These are phyloP conservation scores for Cladophialophora bantiana DNA, from an alignment of 2,329 filamentous ascomycete species.

Conservation along the genomic window DNA sequence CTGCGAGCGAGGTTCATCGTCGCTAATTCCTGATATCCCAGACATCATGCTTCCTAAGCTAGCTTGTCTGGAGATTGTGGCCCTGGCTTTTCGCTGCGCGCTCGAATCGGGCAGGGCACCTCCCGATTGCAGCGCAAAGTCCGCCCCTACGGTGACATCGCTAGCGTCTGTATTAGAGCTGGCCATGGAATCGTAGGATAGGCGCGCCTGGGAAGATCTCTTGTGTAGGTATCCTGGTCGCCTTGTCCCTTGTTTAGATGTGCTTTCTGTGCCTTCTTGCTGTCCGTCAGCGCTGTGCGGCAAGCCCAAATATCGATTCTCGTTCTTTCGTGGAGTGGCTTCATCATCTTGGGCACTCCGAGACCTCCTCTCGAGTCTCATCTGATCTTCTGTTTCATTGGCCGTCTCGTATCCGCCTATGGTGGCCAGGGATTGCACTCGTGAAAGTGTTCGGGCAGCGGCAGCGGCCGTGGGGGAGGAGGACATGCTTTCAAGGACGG, in stretches of 20 bases:
- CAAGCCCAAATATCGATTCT: slow-evolving; percentile 26
- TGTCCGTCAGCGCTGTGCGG: slow-evolving; percentile 24
- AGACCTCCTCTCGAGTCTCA: slow-evolving; percentile 2
- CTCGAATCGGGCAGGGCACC: slow-evolving; percentile 67
- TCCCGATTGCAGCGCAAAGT: slow-evolving; percentile 83
- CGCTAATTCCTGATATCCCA: slow-evolving; percentile 64
- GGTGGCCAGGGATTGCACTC: slow-evolving; percentile 48
- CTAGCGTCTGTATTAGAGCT: slow-evolving; percentile 68
- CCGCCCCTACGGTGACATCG: slow-evolving; percentile 76
- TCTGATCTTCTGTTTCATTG: slow-evolving; percentile 28
- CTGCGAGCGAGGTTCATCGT: slow-evolving; percentile 54
- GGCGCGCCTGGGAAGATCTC: slow-evolving; percentile 64
- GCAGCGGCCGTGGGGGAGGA: slow-evolving; percentile 56
- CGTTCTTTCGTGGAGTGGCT: slow-evolving; percentile 29
- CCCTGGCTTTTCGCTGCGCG: slow-evolving; percentile 51
- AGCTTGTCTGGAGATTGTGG: slow-evolving; percentile 72
- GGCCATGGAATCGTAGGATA: slow-evolving; percentile 64
- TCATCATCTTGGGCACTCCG: slow-evolving; percentile 35
- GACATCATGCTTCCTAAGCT: slow-evolving; percentile 92
- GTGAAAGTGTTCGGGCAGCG: slow-evolving; percentile 50
- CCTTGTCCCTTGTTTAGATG: slow-evolving; percentile 40
- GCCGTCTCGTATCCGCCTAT: slow-evolving; percentile 44
- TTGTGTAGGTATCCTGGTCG: slow-evolving; percentile 64
- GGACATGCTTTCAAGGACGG: slow-evolving; percentile 50
- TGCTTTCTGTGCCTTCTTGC: slow-evolving; percentile 22